phyloP scores from a whole-genome alignment of 192 early-diverging fungal species.

The Glomus cerebriforme region DNA sequence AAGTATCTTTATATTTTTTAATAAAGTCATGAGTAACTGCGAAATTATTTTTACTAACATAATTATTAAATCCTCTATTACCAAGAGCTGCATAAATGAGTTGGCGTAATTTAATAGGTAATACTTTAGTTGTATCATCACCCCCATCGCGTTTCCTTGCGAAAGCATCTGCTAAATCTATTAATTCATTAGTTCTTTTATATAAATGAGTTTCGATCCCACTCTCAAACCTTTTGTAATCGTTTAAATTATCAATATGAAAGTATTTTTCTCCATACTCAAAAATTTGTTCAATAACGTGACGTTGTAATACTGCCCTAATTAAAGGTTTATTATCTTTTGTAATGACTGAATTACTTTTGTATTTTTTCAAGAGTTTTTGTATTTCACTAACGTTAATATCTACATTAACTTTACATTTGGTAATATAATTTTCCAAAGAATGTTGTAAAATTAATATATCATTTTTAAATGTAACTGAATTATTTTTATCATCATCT shows the following conservation, averaged over 20 bases:
- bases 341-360: background rate
- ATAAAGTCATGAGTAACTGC: background rate
- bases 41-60: background rate
- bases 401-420: background rate
- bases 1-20: background rate
- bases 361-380: constrained; percentile 14
- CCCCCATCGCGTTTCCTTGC: background rate
- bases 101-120: constrained; percentile 24
- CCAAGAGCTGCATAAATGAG: constrained; percentile 16
- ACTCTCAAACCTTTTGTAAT: background rate
- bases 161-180: background rate
- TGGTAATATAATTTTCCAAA: background rate
- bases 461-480: background rate
- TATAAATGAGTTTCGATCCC: background rate
- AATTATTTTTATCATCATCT: constrained; percentile 22
- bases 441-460: constrained; percentile 4
- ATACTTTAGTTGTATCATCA: background rate
- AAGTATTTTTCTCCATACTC: background rate
- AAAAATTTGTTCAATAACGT: background rate
- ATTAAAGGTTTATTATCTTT: background rate
- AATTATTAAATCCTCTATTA: background rate
- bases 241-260: too few relatives aligned
- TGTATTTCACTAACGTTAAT: background rate
- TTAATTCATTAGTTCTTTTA: background rate
- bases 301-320: constrained; percentile 25